Percentiles rank a stretch among this genome's conserved stretches.
Conservation (phyloP, 495 filamentous ascomycete genomes). For the Neurospora sp. region DNA sequence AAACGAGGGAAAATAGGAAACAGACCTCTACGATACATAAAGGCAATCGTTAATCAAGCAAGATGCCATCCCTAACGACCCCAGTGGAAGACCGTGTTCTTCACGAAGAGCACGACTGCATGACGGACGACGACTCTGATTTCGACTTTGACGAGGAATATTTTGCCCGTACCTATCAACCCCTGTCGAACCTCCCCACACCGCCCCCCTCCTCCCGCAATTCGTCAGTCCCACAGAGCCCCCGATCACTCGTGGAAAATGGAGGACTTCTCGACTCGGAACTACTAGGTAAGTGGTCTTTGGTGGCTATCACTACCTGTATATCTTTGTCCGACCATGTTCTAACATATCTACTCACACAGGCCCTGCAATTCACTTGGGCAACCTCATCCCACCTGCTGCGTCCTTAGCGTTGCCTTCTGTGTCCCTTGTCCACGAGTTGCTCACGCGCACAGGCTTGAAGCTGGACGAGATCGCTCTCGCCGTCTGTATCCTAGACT, state of each 20-base stretch:
- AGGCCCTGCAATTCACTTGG: constrained; percentile 47
- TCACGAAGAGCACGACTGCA: constrained; percentile 13
- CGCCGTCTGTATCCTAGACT: constrained; percentile 46
- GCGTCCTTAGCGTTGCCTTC: constrained; percentile 41
- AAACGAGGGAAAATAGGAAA: background rate
- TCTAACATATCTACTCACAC: background rate
- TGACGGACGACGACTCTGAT: constrained; percentile 28
- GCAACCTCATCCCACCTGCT: constrained; percentile 44
- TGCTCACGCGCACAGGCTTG: constrained; percentile 39
- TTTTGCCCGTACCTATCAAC: constrained; percentile 47
- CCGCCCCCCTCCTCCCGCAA: constrained; percentile 43
- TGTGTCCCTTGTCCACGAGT: constrained; percentile 39
- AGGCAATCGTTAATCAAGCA: background rate
- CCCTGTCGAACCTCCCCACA: constrained; percentile 50
- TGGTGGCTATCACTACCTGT: background rate
- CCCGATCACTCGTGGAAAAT: constrained; percentile 32
- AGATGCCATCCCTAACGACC: background rate
- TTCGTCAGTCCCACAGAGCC: constrained; percentile 30
- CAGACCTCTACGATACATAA: background rate
- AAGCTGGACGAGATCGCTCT: constrained; percentile 42
- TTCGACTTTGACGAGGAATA: constrained; percentile 44
- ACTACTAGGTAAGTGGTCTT: constrained; percentile 33
- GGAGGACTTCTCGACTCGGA: constrained; percentile 29
- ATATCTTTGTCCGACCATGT: background rate
- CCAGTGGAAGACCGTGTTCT: background rate